Evolutionary conservation across 164 flowering plant genomes (phyloP), one percentile per base, ranked within the genome.

Genomic region (Paratinospora sagittata): DNA sequence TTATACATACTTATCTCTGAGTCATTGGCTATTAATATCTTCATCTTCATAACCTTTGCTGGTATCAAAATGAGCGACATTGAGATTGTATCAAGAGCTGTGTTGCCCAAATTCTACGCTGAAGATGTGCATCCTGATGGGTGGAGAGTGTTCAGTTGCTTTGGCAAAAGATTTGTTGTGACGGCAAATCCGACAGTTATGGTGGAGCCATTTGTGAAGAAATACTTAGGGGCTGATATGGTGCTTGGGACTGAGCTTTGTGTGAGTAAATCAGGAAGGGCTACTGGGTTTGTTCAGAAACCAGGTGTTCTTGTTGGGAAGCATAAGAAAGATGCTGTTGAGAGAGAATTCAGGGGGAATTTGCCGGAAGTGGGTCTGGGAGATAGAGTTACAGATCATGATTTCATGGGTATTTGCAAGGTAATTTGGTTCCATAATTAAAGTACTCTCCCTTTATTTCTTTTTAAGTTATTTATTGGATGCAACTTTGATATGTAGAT

Each of bases 321-420:
- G 34, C 80, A 71, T 66, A 90, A 88, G 74, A 79, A 68, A 63
- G 78, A 33, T 1, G 93, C 90, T 6, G 27, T 89, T 11, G 41
- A 77, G 24, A 73, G 67, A 41, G 97, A 91, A 68, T 82, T 89
- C 43, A 86, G 88, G 1, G 67, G 65, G 21, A 70, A 77, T 21
- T 55, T 82, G 74, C 97, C 93, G 0, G 88, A 91, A 80, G 72
- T 91, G 71, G 97, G 93, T 2, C 73, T 91, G 8, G 97, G 97
- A 0, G 90, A 89, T 73, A 68, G 91, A 43, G 80, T 75, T 34
- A 77, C 87, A 0, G 95, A 89, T 45, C 87, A 78, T 61, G 84
- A 83, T 57, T 91, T 91, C 88, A 87, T 91, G 89, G 77, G 90
- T n/a, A 23, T 91, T 8, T 91, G 97, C 89, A 88, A 88, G 97